Base-by-base conservation (phyloP, 2,329 filamentous ascomycete genomes). In the Aspergillus alliaceus region DNA sequence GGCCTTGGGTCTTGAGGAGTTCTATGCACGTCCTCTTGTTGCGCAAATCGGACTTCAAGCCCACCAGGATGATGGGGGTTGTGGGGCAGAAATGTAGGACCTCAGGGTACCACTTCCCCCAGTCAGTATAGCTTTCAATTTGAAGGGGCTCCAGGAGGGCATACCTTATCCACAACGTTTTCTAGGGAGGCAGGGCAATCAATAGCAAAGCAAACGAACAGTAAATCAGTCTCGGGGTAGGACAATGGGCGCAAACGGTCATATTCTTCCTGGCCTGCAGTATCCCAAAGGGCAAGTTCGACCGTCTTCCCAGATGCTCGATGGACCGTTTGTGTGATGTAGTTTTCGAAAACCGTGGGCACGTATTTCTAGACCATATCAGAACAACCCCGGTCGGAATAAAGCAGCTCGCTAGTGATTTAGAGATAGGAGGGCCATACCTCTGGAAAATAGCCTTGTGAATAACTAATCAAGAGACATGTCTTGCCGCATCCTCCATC, bases 401-500 rank as follows among this genome's bases (percentile, higher is more conserved):
- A n/a, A n/a, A n/a, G n/a, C n/a, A n/a, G n/a, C n/a, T n/a, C n/a
- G n/a, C n/a, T n/a, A n/a, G n/a, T n/a, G n/a, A n/a, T n/a, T n/a
- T n/a, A n/a, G n/a, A n/a, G n/a, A 35, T 49, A 7, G 12, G 14
- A 42, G 44, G 25, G 37, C 63, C 83, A 66, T 81, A 97, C 95
- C 90, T 99, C 93, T 78, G 95, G 95, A 74, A 99, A 99, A 77
- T 96, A 96, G 59, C 95, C 95, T 80, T 98, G 93, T 71, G 92
- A 96, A 81, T 98, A 99, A 79, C 93, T 97, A 78, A 99, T 99
- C 77, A 99, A 82, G 66, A 99, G 82, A 81, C 95, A 99, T 8
- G 95, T 99, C 86, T 99, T 99, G 69, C 95, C 95, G 77, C 95
- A 99, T 61, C 95, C 95, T 68, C 95, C 95, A 76, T 99, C 95